Conservation (phyloP, 176 grass and related monocot species). For the Avena eriantha region DNA sequence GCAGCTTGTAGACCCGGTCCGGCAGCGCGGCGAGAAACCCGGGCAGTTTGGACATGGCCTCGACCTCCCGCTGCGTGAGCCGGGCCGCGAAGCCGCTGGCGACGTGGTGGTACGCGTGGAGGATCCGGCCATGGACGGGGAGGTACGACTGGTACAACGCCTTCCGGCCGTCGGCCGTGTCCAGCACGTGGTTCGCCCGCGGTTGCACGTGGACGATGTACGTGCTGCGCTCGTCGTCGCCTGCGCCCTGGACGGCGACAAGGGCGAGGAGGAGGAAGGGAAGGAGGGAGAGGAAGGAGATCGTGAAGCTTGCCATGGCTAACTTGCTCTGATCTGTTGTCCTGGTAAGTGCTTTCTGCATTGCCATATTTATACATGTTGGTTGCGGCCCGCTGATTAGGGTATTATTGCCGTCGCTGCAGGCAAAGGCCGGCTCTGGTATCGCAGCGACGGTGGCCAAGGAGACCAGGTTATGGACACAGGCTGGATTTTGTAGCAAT, state of each 20-base stretch:
- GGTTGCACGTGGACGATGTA: constrained; percentile 55
- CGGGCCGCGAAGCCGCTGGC: constrained; percentile 65
- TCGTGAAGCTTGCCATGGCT: constrained; percentile 37
- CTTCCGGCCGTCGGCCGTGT: constrained; percentile 37
- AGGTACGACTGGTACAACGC: constrained; percentile 56
- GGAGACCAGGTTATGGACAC: not conserved
- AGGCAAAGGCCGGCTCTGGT: constrained; percentile 29
- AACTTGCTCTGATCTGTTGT: not conserved
- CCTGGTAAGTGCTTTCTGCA: not conserved
- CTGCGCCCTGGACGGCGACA: not conserved
- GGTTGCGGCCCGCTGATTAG: not conserved
- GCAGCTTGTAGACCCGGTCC: constrained; percentile 34
- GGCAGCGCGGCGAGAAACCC: constrained; percentile 53
- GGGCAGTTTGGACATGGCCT: constrained; percentile 30
- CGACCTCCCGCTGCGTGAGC: constrained; percentile 51
- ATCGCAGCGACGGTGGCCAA: not conserved
- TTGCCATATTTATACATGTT: constrained; percentile 32
- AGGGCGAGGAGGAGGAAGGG: constrained; percentile 14
- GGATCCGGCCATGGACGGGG: constrained; percentile 36
- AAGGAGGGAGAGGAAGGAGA: not conserved
- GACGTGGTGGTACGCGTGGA: constrained; percentile 63
- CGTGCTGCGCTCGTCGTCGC: constrained; percentile 11
- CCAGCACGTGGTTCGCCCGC: constrained; percentile 13
- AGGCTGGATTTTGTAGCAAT: not conserved
- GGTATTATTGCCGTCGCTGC: not conserved